Evolutionary conservation across 768 basidiomycete species (phyloP).

Genomic region (Dendrothele bispora): DNA sequence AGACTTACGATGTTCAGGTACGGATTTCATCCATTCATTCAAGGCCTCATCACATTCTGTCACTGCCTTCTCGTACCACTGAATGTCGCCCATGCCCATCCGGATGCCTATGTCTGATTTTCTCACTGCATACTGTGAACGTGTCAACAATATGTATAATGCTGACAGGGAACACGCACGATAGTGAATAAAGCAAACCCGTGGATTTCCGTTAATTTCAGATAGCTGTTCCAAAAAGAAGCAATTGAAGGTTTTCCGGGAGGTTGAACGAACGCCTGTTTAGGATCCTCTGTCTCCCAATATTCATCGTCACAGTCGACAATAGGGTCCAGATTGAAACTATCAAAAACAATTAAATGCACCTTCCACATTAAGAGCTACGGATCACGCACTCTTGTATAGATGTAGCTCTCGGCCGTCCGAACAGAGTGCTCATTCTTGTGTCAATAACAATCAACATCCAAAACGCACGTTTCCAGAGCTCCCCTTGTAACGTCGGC

Average conservation of each 20-base stretch:
- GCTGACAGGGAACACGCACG: slow-evolving; percentile 22
- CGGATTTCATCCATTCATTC: slow-evolving; percentile 56
- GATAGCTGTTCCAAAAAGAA: slow-evolving; percentile 37
- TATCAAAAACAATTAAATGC: slow-evolving; percentile 9
- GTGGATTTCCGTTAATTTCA: slow-evolving; percentile 46
- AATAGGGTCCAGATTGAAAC: slow-evolving; percentile 51
- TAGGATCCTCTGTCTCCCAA: slow-evolving; percentile 40
- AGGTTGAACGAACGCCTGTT: slow-evolving; percentile 48
- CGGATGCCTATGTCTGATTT: slow-evolving; percentile 47
- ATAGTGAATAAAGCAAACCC: slow-evolving; percentile 46
- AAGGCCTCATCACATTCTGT: slow-evolving; percentile 60
- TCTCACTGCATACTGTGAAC: slow-evolving; percentile 67
- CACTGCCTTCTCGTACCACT: slow-evolving; percentile 53
- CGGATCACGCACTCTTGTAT: slow-evolving; percentile 51
- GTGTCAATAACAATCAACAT: slow-evolving; percentile 12
- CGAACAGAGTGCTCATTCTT: slow-evolving; percentile 37
- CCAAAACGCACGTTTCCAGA: slow-evolving; percentile 17
- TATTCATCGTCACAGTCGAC: slow-evolving; percentile 51
- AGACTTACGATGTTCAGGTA: slow-evolving; percentile 41
- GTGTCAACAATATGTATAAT: slow-evolving; percentile 5
- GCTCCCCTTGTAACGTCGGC: slow-evolving; percentile 9
- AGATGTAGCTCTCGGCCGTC: slow-evolving; percentile 55
- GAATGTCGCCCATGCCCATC: slow-evolving; percentile 43
- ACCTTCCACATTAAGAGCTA: not conserved
- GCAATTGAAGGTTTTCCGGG: slow-evolving; percentile 37